Evolutionary conservation across 2,329 filamentous ascomycete species (phyloP), one percentile per base, ranked within the genome.

Genomic region (Pseudogymnoascus sp.): DNA sequence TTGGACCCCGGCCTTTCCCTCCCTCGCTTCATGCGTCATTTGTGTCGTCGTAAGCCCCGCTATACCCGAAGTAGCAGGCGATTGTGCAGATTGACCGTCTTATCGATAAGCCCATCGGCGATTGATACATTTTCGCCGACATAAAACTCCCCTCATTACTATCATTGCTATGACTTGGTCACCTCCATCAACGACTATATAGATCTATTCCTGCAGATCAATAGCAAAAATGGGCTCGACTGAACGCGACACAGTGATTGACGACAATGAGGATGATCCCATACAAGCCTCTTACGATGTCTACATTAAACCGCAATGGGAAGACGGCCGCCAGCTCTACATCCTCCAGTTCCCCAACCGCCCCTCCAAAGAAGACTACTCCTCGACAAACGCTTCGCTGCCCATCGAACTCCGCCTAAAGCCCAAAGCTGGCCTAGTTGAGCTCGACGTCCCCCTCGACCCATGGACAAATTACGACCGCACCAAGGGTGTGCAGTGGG

Each of bases 341-440:
- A 84, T 97, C 66, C 84, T 99, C 51, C 92, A 97, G 78, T 95
- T 96, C 74, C 88, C 92, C 27, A 92, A 92, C 76, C 89, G 90
- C 65, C 79, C 83, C 41, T 82, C 87, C 65, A 74, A 72, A 61
- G 68, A 73, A 60, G 80, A 84, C 5, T 88, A 89, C 75, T 83
- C 83, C 61, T 80, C 84, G 21, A 72, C 76, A 10, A 75, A 78
- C 60, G 76, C 78, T 13, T 79, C 82, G 31, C 79, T 81, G 62
- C 89, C 93, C 9, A 79, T 84, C 13, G 85, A 89, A 69, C 79
- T 97, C 70, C 91, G 93, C 67, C 79, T 96, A 73, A 99, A 97
- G 78, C 83, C 87, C 12, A 78, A 82, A 62, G 84, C 90, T 0
- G 92, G 92, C 62, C 90, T 97, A 77, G 80, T 97, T 62, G 94